A percentile compares a stretch with the other conserved stretches of the same genome.
These are phyloP conservation scores for Umbelopsis vinacea DNA, from an alignment of 192 early-diverging fungal genomes.

Conservation along the genomic window DNA sequence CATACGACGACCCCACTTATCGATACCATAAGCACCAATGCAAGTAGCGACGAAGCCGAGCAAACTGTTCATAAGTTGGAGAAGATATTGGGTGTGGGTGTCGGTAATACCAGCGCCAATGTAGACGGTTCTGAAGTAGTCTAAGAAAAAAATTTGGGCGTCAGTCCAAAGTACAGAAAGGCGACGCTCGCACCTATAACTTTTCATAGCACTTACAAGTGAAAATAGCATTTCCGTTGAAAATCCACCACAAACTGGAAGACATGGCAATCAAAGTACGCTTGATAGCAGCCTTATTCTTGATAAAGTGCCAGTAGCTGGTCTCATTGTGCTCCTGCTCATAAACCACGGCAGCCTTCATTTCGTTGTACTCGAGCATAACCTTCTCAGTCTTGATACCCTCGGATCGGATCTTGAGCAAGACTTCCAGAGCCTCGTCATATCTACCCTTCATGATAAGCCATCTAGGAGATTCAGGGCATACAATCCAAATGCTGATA, in stretches of 20 bases:
- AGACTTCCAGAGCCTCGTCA: constrained; percentile 71
- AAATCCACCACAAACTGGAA: constrained; percentile 41
- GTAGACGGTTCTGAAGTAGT: constrained; percentile 11
- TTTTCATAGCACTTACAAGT: not conserved
- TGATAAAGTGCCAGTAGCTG: constrained; percentile 63
- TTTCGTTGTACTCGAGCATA: constrained; percentile 68
- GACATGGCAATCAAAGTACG: constrained; percentile 69
- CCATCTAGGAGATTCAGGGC: constrained; percentile 83
- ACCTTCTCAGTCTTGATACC: constrained; percentile 59
- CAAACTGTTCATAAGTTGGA: constrained; percentile 2
- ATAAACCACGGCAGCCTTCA: constrained; percentile 64
- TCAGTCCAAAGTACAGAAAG: no score
- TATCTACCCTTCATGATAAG: constrained; percentile 66
- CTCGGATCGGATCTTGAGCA: constrained; percentile 66
- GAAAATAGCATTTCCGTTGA: constrained; percentile 22
- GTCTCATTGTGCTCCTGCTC: constrained; percentile 68
- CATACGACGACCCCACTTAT: constrained; percentile 10
- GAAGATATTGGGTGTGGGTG: constrained; percentile 16
- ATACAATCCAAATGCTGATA: constrained; percentile 1
- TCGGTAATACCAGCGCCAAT: constrained; percentile 35
- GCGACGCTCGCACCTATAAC: not conserved
- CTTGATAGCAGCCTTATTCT: constrained; percentile 51
- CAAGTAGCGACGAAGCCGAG: constrained; percentile 13
- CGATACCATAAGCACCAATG: constrained; percentile 10
- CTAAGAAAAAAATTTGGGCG: not conserved